A percentile compares a stretch with the other conserved stretches of the same genome.
phyloP scores from a whole-genome alignment of 257 asterid genomes.

The Euphrasia confusa region DNA sequence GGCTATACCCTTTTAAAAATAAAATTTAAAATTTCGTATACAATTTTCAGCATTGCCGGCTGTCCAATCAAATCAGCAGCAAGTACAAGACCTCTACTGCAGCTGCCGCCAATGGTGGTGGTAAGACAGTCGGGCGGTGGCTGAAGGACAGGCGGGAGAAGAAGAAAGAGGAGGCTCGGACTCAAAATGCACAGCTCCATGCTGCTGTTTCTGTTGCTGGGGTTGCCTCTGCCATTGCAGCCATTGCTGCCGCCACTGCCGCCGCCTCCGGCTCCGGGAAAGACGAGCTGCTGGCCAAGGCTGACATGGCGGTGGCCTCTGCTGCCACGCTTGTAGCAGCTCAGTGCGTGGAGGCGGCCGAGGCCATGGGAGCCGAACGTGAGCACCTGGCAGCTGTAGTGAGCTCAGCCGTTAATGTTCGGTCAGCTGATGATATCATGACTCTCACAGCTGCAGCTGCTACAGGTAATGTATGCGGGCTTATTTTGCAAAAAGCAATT shows the following conservation, averaged over 20 bases:
- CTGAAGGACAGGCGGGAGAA: slow-evolving; percentile 90
- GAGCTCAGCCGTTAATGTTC: slow-evolving; percentile 90
- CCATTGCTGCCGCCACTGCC: slow-evolving; percentile 94
- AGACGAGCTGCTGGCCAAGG: slow-evolving; percentile 76
- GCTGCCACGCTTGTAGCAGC: slow-evolving; percentile 97
- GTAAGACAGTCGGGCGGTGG: slow-evolving; percentile 95
- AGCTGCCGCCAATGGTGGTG: slow-evolving; percentile 47
- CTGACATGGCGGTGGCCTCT: slow-evolving; percentile 94
- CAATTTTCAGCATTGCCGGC: slow-evolving; percentile 40
- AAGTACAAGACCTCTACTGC: slow-evolving; percentile 48
- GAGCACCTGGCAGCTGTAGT: slow-evolving; percentile 80
- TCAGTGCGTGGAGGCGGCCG: slow-evolving; percentile 96
- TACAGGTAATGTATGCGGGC: slow-evolving; percentile 44
- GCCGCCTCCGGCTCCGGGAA: slow-evolving; percentile 67
- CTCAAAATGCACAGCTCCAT: slow-evolving; percentile 90
- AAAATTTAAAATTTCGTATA: no score
- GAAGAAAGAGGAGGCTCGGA: slow-evolving; percentile 87
- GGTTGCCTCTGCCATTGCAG: slow-evolving; percentile 92
- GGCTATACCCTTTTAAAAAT: no score
- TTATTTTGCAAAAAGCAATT: no score
- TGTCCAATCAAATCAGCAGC: slow-evolving; percentile 35
- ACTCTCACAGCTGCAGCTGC: slow-evolving; percentile 97
- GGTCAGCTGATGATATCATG: slow-evolving; percentile 91
- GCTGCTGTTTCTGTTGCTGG: slow-evolving; percentile 95
- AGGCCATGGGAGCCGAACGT: slow-evolving; percentile 94